These are phyloP conservation scores for Chrysochromulina tobinii DNA, from an alignment of 78 protist species.

Conservation along the genomic window DNA sequence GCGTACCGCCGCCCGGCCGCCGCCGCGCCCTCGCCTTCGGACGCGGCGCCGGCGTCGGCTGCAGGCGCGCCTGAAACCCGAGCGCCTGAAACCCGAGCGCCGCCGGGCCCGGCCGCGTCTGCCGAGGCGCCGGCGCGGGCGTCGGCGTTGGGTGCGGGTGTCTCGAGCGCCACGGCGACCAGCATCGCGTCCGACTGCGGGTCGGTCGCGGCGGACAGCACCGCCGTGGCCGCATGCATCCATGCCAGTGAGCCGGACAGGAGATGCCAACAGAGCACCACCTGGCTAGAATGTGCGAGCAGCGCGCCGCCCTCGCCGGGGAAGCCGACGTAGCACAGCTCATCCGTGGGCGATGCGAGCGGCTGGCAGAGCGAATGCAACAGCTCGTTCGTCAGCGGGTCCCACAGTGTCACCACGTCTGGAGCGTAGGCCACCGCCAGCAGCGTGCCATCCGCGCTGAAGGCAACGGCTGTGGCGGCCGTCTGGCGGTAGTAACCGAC, in stretches of 20 bases:
- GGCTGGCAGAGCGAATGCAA: background rate
- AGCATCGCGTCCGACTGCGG: background rate
- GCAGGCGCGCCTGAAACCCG: no score
- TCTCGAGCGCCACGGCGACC: slow-evolving; percentile 1
- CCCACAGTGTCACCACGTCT: slow-evolving; percentile 2
- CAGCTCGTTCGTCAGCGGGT: background rate
- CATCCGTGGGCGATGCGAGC: background rate
- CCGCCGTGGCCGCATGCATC: background rate
- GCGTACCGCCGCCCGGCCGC: background rate
- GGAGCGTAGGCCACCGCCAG: slow-evolving; percentile 7
- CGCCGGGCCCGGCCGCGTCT: no score
- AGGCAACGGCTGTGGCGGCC: slow-evolving; percentile 3
- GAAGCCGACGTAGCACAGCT: background rate
- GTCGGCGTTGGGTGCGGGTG: background rate
- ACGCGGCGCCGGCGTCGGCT: no score
- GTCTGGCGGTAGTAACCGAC: slow-evolving; percentile 15
- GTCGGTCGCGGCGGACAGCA: slow-evolving; percentile 14
- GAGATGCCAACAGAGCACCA: background rate
- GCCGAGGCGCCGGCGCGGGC: background rate
- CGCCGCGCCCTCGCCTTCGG: no score
- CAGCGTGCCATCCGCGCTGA: slow-evolving; percentile 1
- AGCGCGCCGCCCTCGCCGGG: slow-evolving; percentile 5
- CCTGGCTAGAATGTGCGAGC: background rate
- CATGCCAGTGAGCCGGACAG: background rate
- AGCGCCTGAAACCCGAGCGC: no score